Percentiles rank a stretch among this genome's conserved stretches.
These are phyloP conservation scores for Cucumis cinereus DNA, from an alignment of 306 rosid species.

Conservation along the genomic window DNA sequence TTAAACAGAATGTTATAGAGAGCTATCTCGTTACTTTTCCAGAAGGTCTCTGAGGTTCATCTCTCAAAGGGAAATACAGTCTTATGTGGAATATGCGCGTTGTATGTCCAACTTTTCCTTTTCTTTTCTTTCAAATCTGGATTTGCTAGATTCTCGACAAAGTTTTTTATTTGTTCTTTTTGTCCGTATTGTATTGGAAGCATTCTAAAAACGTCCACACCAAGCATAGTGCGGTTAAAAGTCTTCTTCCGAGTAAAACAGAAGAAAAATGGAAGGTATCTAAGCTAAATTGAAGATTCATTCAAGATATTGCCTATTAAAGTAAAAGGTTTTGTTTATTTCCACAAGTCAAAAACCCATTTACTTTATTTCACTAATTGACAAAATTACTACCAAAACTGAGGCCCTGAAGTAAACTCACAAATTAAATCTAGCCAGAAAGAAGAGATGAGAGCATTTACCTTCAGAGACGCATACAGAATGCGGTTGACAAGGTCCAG, in stretches of 20 bases:
- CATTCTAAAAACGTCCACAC: constrained; percentile 9
- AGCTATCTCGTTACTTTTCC: background rate
- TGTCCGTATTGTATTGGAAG: constrained; percentile 54
- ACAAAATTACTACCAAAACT: background rate
- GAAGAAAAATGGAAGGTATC: background rate
- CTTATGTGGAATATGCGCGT: constrained; percentile 9
- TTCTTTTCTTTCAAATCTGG: background rate
- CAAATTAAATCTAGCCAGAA: background rate
- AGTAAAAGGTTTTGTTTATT: background rate
- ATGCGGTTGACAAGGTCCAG: background rate
- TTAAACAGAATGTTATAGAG: background rate
- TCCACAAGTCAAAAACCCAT: background rate
- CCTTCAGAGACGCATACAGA: background rate
- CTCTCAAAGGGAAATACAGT: constrained; percentile 12
- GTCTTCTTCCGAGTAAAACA: background rate
- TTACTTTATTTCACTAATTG: background rate
- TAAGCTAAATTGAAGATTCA: background rate
- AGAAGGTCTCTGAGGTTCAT: constrained; percentile 14
- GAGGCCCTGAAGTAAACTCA: background rate
- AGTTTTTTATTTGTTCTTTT: constrained; percentile 32
- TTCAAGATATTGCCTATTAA: background rate
- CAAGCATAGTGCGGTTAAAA: background rate
- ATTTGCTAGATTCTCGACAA: constrained; percentile 6
- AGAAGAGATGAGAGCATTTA: background rate
- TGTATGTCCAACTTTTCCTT: background rate